Conservation (phyloP, 192 early-diverging fungal genomes). For the Entomortierella beljakovae region DNA sequence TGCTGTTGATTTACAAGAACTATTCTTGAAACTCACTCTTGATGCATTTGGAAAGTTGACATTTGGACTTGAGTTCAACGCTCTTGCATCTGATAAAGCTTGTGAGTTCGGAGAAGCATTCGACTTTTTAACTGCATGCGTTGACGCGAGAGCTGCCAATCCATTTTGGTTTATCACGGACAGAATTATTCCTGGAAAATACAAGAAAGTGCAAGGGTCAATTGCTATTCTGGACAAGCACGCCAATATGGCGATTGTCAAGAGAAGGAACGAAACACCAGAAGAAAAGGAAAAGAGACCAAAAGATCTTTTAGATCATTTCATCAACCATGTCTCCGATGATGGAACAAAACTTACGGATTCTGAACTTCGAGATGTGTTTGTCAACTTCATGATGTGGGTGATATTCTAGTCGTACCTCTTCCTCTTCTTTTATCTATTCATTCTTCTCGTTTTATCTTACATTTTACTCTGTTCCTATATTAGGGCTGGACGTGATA, state of each 20-base stretch:
- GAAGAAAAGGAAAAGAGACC: slow-evolving; percentile 15
- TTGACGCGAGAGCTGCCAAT: slow-evolving; percentile 29
- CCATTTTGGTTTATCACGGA: slow-evolving; percentile 55
- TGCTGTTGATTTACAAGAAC: slow-evolving; percentile 55
- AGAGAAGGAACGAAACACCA: slow-evolving; percentile 23
- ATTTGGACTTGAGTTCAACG: slow-evolving; percentile 38
- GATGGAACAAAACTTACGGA: slow-evolving; percentile 53
- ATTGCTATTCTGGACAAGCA: slow-evolving; percentile 40
- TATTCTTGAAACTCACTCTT: slow-evolving; percentile 59
- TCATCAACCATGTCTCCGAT: slow-evolving; percentile 54
- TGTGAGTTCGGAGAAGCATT: slow-evolving; percentile 61
- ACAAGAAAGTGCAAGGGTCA: neutral
- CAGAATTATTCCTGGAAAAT: slow-evolving; percentile 21
- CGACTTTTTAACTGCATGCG: slow-evolving; percentile 57
- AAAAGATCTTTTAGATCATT: slow-evolving; percentile 56
- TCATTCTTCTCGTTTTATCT: too few relatives aligned
- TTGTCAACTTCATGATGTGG: slow-evolving; percentile 54
- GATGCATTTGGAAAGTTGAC: slow-evolving; percentile 53
- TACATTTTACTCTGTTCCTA: neutral
- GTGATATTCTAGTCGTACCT: neutral
- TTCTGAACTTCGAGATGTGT: slow-evolving; percentile 57
- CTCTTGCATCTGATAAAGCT: slow-evolving; percentile 14
- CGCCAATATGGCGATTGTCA: slow-evolving; percentile 27
- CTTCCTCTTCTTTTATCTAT: too few relatives aligned
- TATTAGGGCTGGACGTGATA: slow-evolving; percentile 55